These are phyloP conservation scores for Paecilomyces formosus DNA, from an alignment of 2,329 filamentous ascomycete species.

Conservation along the genomic window DNA sequence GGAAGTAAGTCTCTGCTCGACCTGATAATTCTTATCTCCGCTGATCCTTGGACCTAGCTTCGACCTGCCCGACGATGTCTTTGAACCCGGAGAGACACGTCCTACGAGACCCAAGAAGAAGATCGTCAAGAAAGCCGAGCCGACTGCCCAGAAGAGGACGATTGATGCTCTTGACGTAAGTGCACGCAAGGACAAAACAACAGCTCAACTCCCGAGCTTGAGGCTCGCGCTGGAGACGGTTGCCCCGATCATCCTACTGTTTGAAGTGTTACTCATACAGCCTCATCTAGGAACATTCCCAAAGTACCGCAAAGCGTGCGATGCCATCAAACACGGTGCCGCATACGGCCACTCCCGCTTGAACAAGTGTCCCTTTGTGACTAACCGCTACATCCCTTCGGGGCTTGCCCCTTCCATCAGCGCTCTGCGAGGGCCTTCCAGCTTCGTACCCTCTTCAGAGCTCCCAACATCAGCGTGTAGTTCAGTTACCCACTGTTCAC, in stretches of 20 bases:
- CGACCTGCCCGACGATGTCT: constrained; percentile 83
- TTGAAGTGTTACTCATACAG: constrained; percentile 24
- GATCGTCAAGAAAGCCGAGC: constrained; percentile 29
- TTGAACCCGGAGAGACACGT: constrained; percentile 67
- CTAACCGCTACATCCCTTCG: constrained; percentile 11
- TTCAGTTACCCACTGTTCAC: constrained; percentile 7
- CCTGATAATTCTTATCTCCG: constrained; percentile 2
- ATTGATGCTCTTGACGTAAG: constrained; percentile 38
- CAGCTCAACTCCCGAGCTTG: constrained; percentile 12
- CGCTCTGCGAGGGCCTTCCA: constrained; percentile 5
- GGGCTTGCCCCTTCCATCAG: constrained; percentile 20
- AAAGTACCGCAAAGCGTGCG: constrained; percentile 26
- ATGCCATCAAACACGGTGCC: constrained; percentile 21
- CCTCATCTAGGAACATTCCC: constrained; percentile 19
- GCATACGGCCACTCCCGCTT: constrained; percentile 25
- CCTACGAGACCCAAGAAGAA: constrained; percentile 54
- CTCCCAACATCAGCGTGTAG: constrained; percentile 3
- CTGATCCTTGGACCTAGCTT: constrained; percentile 49
- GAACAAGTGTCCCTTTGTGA: constrained; percentile 8
- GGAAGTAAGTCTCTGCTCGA: constrained; percentile 57
- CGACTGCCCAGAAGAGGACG: constrained; percentile 29
- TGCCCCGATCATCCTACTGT: constrained; percentile 3
- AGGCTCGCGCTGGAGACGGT: constrained; percentile 15
- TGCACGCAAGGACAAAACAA: constrained; percentile 18
- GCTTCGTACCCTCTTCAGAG: not conserved